Base-by-base conservation (phyloP, 352 stramenopile genomes). In the Phytopythium cucurbitacearum region DNA sequence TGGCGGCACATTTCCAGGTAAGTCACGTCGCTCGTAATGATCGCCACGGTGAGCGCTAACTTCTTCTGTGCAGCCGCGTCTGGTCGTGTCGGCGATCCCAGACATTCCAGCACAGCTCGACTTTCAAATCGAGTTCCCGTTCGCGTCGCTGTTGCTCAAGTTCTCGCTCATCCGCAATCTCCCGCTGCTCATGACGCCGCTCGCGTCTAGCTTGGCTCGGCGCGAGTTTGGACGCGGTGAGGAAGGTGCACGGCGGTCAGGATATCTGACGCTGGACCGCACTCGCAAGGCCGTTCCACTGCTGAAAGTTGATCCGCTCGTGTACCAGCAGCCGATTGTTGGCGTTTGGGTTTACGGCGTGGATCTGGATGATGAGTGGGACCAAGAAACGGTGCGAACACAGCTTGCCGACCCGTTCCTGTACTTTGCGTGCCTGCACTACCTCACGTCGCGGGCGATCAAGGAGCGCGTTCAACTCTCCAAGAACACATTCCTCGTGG, bases 271-370 rank as follows among this genome's bases (percentile, higher is more conserved):
- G 16, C 65, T 92, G 0, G 82, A 92, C 48, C 73, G 73, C 12
- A 76, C 80, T n/a, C 72, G 82, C 0, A 92, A 92, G 50, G 82
- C 82, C 0, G 82, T 91, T 1, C 77, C 82, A 10, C 43, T 92
- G 44, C 65, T 92, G 7, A 81, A 87, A 62, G 71, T 81, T 1
- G 82, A 92, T 34, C 77, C 82, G 43, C 65, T 92, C 11, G 75
- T 89, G 40, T 48, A 80, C 4, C 73, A 88, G 48, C 72, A 79
- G 21, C 82, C 80, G 2, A 64, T 90, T 48, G 78, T 92, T 1
- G 82, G 82, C 10, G 16, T 92, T 44, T 92, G 82, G 82, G 67
- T 89, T 4, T 88, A 86, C 39, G 82, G 82, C 33, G 59, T 90
- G 3, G 56, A 71, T 9, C 60, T 92, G 5, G 65, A 75, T 48